Evolutionary conservation across 1,139 yeast genomes (phyloP).

Genomic region (Protomyces lactucae-debilis): DNA sequence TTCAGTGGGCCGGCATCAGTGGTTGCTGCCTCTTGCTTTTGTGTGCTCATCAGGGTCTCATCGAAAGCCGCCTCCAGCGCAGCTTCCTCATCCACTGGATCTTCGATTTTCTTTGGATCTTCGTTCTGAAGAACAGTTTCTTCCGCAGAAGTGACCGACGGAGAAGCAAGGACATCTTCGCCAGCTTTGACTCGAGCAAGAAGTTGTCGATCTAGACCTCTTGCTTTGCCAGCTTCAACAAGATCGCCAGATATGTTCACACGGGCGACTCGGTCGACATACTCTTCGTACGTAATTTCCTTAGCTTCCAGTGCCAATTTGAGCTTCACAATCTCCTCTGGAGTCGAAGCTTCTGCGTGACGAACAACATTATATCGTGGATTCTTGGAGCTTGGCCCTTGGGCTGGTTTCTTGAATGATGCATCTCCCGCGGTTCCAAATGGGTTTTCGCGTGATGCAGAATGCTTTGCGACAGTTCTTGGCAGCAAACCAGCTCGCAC

Average conservation of each 20-base stretch:
- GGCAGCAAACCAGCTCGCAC: background rate
- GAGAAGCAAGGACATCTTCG: slow-evolving; percentile 16
- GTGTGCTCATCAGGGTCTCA: background rate
- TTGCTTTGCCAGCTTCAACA: slow-evolving; percentile 18
- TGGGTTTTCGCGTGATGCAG: background rate
- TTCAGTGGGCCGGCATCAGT: background rate
- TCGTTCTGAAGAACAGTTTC: background rate
- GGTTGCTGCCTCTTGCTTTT: background rate
- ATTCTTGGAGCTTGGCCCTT: no score
- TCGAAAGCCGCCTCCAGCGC: background rate
- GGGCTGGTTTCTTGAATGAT: no score
- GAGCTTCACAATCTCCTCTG: background rate
- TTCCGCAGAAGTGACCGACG: background rate
- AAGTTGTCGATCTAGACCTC: slow-evolving; percentile 28
- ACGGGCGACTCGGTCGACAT: slow-evolving; percentile 8
- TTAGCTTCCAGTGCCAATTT: slow-evolving; percentile 9
- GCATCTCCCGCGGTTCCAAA: background rate
- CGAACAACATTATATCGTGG: background rate
- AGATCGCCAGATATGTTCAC: slow-evolving; percentile 25
- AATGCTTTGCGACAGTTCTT: background rate
- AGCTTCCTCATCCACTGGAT: background rate
- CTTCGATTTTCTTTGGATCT: background rate
- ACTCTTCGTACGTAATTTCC: slow-evolving; percentile 26
- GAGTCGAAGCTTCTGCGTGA: background rate
- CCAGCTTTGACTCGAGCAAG: slow-evolving; percentile 25